These are phyloP conservation scores for Aspergillus brasiliensis DNA, from an alignment of 2,329 filamentous ascomycete genomes.

Conservation along the genomic window DNA sequence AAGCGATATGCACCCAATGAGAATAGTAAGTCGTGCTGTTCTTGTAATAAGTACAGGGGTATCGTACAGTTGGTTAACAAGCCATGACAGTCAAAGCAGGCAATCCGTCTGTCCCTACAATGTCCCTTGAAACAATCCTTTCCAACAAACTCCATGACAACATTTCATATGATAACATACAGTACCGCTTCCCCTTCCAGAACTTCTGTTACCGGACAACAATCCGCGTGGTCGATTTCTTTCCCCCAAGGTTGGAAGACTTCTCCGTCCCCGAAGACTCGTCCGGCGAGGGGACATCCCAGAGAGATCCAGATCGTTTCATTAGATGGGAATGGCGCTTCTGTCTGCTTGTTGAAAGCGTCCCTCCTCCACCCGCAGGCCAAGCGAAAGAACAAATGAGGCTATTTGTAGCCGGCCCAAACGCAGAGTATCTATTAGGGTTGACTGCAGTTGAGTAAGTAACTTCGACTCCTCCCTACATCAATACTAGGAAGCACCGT, in stretches of 20 bases:
- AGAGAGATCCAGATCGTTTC: conserved; percentile 26
- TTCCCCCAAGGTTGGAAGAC: conserved; percentile 68
- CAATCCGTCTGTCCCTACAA: conserved; percentile 44
- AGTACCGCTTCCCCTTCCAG: conserved; percentile 66
- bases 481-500: not conserved
- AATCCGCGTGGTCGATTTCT: conserved; percentile 81
- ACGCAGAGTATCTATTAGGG: conserved; percentile 59
- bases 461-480: not conserved
- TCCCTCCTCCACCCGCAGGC: conserved; percentile 40
- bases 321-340: conserved; percentile 81
- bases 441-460: conserved; percentile 59
- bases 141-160: conserved; percentile 50
- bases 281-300: conserved; percentile 33
- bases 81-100: conserved; percentile 49
- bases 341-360: conserved; percentile 75
- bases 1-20: conserved; percentile 42
- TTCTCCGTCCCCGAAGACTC: conserved; percentile 61
- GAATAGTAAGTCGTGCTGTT: conserved; percentile 40
- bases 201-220: conserved; percentile 70
- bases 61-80: conserved; percentile 7
- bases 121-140: conserved; percentile 52
- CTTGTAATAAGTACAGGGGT: not conserved
- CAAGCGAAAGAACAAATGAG: conserved; percentile 58
- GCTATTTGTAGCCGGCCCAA: conserved; percentile 65
- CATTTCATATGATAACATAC: conserved; percentile 47